Base-by-base conservation (phyloP, 768 basidiomycete species). In the Steccherinum ochraceum region DNA sequence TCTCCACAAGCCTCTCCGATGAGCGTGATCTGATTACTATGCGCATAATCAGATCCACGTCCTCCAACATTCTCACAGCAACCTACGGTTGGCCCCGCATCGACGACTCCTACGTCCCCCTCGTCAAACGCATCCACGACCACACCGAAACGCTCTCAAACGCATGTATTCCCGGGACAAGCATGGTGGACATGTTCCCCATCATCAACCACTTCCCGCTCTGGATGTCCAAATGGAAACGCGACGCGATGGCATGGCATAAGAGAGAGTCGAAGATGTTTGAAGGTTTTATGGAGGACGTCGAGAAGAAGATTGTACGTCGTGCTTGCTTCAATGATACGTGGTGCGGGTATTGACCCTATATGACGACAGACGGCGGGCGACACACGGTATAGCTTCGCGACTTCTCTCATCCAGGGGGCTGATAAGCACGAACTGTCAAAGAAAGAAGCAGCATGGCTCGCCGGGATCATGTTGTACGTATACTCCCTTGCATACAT, bases 191-290 rank as follows among this genome's bases (percentile, higher is more conserved):
- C 11, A 49, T 59, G 16, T 52, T 59, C 24, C 61, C 61, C 4
- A 46, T 45, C 30, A 59, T 60, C 52, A 27, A 46, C n/a, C n/a
- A 54, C 21, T 45, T 58, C 19, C 57, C 58, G 5, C 18, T 25
- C 18, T 40, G 46, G 46, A 41, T 61, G 5, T 55, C 61, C 5
- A 55, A 56, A 27, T 63, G 61, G 61, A 63, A 63, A 26, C 58
- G 61, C 18, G 58, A 62, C 18, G 52, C 35, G 11, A 39, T 39
- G 11, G 35, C 35, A 11, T 39, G 35, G 35, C 35, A 39, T 39
- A 39, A 39, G 35, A 11, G 35, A 11, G 35, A 39, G 35, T 39
- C 35, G n/a, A n/a, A 11, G 11, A 11, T 39, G 35, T 39, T 39
- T 39, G 35, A 39, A 39, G 35, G 35, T 11, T 39, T 39, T 39